Evolutionary conservation across 2,329 filamentous ascomycete species (phyloP).

Genomic region (Moelleriella libera): DNA sequence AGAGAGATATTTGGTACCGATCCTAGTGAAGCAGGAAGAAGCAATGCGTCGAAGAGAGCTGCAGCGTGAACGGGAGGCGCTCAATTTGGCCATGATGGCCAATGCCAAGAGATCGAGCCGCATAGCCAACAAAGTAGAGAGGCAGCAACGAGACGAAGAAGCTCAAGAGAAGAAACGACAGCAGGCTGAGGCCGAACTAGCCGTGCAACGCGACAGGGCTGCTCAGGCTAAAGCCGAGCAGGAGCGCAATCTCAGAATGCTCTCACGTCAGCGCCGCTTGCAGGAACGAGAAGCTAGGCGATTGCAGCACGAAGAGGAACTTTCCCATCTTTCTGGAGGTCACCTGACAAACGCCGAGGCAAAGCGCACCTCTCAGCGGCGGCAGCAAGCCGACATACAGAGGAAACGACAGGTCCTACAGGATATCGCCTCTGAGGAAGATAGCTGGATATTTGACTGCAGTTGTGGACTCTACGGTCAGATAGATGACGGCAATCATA

Average conservation of each 20-base stretch:
- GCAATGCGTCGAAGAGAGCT: constrained; percentile 56
- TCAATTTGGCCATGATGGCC: constrained; percentile 76
- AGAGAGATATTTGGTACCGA: constrained; percentile 64
- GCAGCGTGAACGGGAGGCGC: constrained; percentile 61
- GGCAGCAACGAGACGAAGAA: constrained; percentile 60
- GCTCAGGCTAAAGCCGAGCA: constrained; percentile 44
- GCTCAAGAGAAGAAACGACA: constrained; percentile 50
- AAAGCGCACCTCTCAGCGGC: constrained; percentile 60
- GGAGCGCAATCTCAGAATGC: constrained; percentile 65
- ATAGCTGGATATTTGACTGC: constrained; percentile 92
- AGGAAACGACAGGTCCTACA: constrained; percentile 64
- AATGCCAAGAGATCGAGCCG: constrained; percentile 87
- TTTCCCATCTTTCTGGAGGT: constrained; percentile 65
- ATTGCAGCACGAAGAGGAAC: constrained; percentile 69
- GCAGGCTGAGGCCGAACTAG: constrained; percentile 39
- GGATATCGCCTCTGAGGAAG: constrained; percentile 58
- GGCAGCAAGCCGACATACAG: constrained; percentile 70
- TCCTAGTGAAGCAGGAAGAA: constrained; percentile 68
- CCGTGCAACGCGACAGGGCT: constrained; percentile 53
- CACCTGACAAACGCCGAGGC: constrained; percentile 45
- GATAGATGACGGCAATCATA: constrained; percentile 88
- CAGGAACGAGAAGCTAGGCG: constrained; percentile 77
- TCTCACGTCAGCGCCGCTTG: constrained; percentile 73
- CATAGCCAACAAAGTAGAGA: constrained; percentile 69
- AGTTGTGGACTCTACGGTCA: constrained; percentile 81